Evolutionary conservation across 176 grass and related monocot genomes (phyloP).

Genomic region (Typha latifolia): DNA sequence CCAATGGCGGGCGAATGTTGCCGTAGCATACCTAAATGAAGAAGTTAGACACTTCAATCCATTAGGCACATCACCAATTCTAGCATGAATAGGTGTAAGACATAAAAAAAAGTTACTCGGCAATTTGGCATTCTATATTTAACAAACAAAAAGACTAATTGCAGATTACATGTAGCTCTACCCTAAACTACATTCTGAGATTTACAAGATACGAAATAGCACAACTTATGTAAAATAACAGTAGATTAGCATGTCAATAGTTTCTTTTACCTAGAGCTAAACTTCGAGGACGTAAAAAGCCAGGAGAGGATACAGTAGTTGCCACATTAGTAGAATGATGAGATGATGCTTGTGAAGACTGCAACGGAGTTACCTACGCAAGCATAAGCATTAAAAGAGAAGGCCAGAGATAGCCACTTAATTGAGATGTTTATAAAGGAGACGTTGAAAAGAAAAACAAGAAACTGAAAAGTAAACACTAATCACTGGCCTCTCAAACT

Average conservation of each 20-base stretch:
- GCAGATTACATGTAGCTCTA: too few species aligned
- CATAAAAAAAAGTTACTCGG: too few species aligned
- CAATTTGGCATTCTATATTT: too few species aligned
- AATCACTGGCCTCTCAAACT: not conserved
- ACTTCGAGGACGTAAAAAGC: constrained; percentile 60
- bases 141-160: too few species aligned
- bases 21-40: constrained; percentile 59
- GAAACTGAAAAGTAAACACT: not conserved
- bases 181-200: too few species aligned
- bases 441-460: constrained; percentile 8
- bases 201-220: too few species aligned
- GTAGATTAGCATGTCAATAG: not conserved
- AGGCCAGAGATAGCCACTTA: constrained; percentile 19
- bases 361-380: constrained; percentile 25
- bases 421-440: constrained; percentile 5
- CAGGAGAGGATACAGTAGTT: constrained; percentile 35
- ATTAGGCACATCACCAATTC: too few species aligned
- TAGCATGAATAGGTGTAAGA: too few species aligned
- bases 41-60: not conserved
- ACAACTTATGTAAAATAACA: not conserved
- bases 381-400: constrained; percentile 7
- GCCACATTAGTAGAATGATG: constrained; percentile 43
- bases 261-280: constrained; percentile 48
- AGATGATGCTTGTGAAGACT: constrained; percentile 45
- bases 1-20: constrained; percentile 63